A percentile compares a stretch with the other conserved stretches of the same genome.
phyloP scores from a whole-genome alignment of 2,329 filamentous ascomycete species.

The Fusarium dimerum region DNA sequence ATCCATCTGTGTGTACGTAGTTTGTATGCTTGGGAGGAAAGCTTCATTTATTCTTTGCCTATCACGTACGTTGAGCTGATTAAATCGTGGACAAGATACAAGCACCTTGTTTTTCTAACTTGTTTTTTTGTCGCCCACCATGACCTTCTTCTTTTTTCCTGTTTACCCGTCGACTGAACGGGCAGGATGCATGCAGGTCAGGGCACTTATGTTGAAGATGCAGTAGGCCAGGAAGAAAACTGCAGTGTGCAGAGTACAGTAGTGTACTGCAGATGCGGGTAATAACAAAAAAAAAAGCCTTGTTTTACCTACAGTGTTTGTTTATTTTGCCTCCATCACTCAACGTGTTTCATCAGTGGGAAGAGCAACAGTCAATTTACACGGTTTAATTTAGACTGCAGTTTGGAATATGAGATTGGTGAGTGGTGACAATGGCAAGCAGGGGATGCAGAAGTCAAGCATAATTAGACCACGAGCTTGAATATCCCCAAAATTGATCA shows the following conservation, averaged over 20 bases:
- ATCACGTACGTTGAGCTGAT: no score
- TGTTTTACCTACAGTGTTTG: background rate
- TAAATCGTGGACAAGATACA: no score
- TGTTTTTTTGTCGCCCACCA: background rate
- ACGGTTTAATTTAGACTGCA: slow-evolving; percentile 26
- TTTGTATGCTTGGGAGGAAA: no score
- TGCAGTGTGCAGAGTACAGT: no score
- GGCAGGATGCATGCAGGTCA: slow-evolving; percentile 4
- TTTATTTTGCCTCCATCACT: background rate
- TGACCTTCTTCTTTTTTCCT: background rate
- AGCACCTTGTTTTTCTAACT: background rate
- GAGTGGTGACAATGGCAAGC: slow-evolving; percentile 2
- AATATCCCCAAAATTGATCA: slow-evolving; percentile 4
- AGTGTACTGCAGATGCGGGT: background rate
- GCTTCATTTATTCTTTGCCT: no score
- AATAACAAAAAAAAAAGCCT: background rate
- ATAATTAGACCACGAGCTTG: no score
- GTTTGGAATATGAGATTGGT: background rate
- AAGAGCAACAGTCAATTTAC: slow-evolving; percentile 12
- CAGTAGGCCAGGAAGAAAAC: background rate
- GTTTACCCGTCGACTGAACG: slow-evolving; percentile 3
- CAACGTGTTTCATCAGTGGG: background rate
- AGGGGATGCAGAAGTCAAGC: no score
- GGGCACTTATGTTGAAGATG: background rate
- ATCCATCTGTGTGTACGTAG: no score